phyloP scores from a whole-genome alignment of 2,329 filamentous ascomycete genomes.

The Fusarium nisikadoi region DNA sequence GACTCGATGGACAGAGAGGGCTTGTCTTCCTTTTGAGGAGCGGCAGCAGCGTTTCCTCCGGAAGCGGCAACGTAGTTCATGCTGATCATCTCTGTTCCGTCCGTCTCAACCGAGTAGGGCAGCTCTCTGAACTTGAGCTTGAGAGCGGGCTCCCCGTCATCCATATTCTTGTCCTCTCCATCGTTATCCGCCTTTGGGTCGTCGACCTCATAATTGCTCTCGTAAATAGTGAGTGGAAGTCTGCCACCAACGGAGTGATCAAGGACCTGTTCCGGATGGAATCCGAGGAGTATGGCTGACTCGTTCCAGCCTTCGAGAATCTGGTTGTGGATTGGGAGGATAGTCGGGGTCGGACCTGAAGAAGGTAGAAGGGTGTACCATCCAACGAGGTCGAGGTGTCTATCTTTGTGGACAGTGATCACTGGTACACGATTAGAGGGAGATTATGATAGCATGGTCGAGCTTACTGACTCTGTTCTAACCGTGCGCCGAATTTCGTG shows the following conservation, averaged over 20 bases:
- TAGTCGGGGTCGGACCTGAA: slow-evolving; percentile 75
- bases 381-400: slow-evolving; percentile 85
- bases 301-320: slow-evolving; percentile 82
- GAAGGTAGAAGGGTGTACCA: slow-evolving; percentile 86
- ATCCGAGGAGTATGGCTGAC: slow-evolving; percentile 85
- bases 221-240: slow-evolving; percentile 90
- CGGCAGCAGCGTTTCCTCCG: slow-evolving; percentile 78
- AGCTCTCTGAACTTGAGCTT: slow-evolving; percentile 84
- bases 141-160: slow-evolving; percentile 67
- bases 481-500: slow-evolving; percentile 78
- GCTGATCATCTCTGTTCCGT: slow-evolving; percentile 97
- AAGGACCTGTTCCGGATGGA: slow-evolving; percentile 75
- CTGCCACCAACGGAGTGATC: slow-evolving; percentile 74
- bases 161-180: slow-evolving; percentile 76
- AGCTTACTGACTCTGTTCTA: slow-evolving; percentile 80
- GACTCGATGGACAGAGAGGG: slow-evolving; percentile 56
- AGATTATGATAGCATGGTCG: not conserved
- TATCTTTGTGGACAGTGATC: slow-evolving; percentile 87
- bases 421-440: slow-evolving; percentile 62
- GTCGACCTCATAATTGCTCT: slow-evolving; percentile 82
- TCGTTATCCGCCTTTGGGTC: slow-evolving; percentile 60
- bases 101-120: slow-evolving; percentile 89
- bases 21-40: slow-evolving; percentile 60
- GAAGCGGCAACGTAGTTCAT: slow-evolving; percentile 92
- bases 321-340: slow-evolving; percentile 80